Base-by-base conservation (phyloP, 139 green algal species). In the Chlorella ohadii region DNA sequence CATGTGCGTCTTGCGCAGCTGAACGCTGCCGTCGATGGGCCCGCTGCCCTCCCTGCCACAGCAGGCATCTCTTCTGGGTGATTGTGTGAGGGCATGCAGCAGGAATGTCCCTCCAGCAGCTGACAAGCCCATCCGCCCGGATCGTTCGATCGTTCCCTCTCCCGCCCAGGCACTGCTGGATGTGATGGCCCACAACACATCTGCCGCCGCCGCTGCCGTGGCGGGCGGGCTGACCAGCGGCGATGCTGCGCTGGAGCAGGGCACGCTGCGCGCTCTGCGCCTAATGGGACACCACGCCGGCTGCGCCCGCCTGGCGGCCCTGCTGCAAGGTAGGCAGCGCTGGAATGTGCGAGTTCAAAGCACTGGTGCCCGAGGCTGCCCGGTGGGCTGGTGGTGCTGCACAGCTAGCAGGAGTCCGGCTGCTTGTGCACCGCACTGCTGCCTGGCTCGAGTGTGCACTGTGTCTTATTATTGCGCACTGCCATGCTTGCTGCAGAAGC, bases 271-370 rank as follows among this genome's bases (percentile, higher is more conserved):
- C 7, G 68, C 68, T 4, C 68, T 75, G 68, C 38, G 23, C 11
- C 22, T 13, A 2, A 41, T 75, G 20, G 38, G 38, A 7, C 36
- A 22, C 15, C 34, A 55, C 38, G 38, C 38, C 12, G 68, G 68
- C 68, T 75, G 68, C 68, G 4, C 38, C 11, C 23, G 38, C 22
- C 68, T 75, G 68, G 38, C 16, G 23, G 23, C 23, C 22, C 68
- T 75, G 31, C 68, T 75, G 68, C 38, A 57, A 75, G 68, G 68
- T 77, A 39, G 22, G n/a, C n/a, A n/a, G 68, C 4, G 20, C 61
- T 67, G 61, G 28, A 12, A 3, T 67, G 25, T 16, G 25, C 23
- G 11, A 25, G n/a, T n/a, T n/a, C n/a, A n/a, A n/a, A n/a, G n/a
- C n/a, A n/a, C n/a, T n/a, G n/a, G n/a, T n/a, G n/a, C n/a, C n/a